Percentiles rank a stretch among this genome's conserved stretches.
These are phyloP conservation scores for Orobanche coerulescens DNA, from an alignment of 257 asterid species.

Conservation along the genomic window DNA sequence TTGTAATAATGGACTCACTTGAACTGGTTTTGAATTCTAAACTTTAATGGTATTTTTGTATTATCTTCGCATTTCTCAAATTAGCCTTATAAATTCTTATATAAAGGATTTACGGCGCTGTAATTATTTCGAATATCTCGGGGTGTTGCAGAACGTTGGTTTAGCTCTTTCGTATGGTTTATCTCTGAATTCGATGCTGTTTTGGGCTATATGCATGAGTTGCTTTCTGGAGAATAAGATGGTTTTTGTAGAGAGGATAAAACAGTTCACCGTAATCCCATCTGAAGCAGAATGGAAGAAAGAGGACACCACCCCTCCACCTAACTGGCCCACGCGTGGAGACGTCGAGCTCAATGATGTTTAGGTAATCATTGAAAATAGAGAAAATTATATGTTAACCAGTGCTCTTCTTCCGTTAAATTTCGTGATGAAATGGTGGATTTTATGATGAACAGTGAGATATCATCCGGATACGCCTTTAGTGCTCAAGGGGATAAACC, in stretches of 20 bases:
- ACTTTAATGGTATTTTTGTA: no score
- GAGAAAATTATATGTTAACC: no score
- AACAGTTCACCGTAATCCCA: constrained; percentile 68
- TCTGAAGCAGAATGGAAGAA: constrained; percentile 89
- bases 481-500: constrained; percentile 68
- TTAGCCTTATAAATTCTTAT: no score
- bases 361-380: no score
- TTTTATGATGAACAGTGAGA: constrained; percentile 41
- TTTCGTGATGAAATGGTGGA: no score
- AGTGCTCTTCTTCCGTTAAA: no score
- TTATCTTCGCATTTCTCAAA: no score
- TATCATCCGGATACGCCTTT: constrained; percentile 88
- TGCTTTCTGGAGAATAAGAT: constrained; percentile 84
- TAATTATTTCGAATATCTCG: no score
- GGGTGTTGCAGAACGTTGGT: constrained; percentile 87
- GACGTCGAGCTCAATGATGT: constrained; percentile 67
- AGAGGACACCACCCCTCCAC: constrained; percentile 50
- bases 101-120: no score
- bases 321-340: constrained; percentile 72
- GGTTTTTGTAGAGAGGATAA: constrained; percentile 96
- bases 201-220: constrained; percentile 57
- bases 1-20: no score
- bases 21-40: no score
- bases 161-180: constrained; percentile 80
- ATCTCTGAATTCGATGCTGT: constrained; percentile 65